Conservation (phyloP, 1,284 basidiomycete species). For the Veloboletus limbatus region DNA sequence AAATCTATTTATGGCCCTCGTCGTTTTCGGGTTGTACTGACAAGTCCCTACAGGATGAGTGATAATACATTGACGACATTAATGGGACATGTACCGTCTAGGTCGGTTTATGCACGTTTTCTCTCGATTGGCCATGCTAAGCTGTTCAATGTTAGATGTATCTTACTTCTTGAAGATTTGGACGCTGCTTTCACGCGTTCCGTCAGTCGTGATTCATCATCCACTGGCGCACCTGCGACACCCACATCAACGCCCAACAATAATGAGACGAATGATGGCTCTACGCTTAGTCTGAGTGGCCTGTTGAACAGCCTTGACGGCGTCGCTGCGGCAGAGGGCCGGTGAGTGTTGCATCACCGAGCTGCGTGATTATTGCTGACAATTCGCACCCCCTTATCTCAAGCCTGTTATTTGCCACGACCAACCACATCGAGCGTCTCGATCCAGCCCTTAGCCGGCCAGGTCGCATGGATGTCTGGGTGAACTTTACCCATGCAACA, state of each 20-base stretch:
- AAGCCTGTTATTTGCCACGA: conserved; percentile 78
- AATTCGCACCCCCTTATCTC: conserved; percentile 13
- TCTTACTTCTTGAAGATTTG: conserved; percentile 83
- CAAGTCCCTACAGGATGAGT: conserved; percentile 60
- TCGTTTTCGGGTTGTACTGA: conserved; percentile 10
- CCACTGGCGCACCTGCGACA: conserved; percentile 66
- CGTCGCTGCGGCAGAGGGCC: conserved; percentile 80
- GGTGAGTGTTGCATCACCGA: conserved; percentile 47
- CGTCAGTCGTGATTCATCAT: conserved; percentile 72
- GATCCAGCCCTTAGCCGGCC: conserved; percentile 79
- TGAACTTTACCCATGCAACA: conserved; percentile 83
- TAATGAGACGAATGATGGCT: conserved; percentile 61
- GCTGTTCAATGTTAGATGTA: conserved; percentile 52
- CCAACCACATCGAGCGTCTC: conserved; percentile 82
- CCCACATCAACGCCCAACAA: conserved; percentile 39
- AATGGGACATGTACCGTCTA: conserved; percentile 80
- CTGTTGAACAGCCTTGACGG: conserved; percentile 83
- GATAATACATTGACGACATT: conserved; percentile 80
- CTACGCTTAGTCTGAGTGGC: conserved; percentile 78
- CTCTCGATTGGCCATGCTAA: conserved; percentile 12
- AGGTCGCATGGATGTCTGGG: conserved; percentile 86
- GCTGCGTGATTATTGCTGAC: conserved; percentile 15
- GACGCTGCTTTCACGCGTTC: conserved; percentile 84
- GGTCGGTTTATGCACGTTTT: conserved; percentile 42
- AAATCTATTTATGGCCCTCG: conserved; percentile 24